Evolutionary conservation across 2,329 filamentous ascomycete genomes (phyloP), one percentile per base, ranked within the genome.

Genomic region (Exophiala xenobiotica): DNA sequence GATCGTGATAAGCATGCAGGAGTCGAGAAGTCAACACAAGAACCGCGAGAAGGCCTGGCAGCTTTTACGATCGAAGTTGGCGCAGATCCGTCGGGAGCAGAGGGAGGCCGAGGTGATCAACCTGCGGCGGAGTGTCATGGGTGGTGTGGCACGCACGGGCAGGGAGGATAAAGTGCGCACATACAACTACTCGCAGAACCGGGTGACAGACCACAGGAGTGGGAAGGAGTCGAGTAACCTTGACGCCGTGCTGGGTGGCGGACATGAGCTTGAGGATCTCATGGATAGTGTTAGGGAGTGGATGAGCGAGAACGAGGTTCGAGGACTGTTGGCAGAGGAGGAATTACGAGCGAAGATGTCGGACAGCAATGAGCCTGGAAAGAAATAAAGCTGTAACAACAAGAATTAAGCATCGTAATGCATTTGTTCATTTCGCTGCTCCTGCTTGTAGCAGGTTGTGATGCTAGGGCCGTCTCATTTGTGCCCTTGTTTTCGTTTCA

Each of bases 91-190:
- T 51, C 80, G 90, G 40, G 91, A 96, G 67, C 85, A 86, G 58
- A 81, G 90, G 24, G 92, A 99, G 69, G 88, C 90, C 61, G 84
- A 92, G 67, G 80, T 91, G 22, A 77, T 85, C 14, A 78, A 77
- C 18, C 68, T 97, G 69, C 78, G 91, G 49, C 81, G 90, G 66
- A 89, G 85, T 58, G 89, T 90, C 3, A 80, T 95, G 57, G 84
- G 88, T 27, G 81, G 85, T 60, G 84, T 90, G 50, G 86, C 78
- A 6, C 80, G 86, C 63, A 91, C 93, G 73, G 93, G 91, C 4
- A 80, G 93, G 35, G 89, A 89, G 40, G 90, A 97, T 73, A 99
- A 99, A 75, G 86, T 99, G 52, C 78, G 91, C 54, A 96, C 91
- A 0, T 96, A 96, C 70, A 96, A 96, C 68, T 87, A 76, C 68